Conservation (phyloP, 1,284 basidiomycete genomes). For the Ustilago trichophora region DNA sequence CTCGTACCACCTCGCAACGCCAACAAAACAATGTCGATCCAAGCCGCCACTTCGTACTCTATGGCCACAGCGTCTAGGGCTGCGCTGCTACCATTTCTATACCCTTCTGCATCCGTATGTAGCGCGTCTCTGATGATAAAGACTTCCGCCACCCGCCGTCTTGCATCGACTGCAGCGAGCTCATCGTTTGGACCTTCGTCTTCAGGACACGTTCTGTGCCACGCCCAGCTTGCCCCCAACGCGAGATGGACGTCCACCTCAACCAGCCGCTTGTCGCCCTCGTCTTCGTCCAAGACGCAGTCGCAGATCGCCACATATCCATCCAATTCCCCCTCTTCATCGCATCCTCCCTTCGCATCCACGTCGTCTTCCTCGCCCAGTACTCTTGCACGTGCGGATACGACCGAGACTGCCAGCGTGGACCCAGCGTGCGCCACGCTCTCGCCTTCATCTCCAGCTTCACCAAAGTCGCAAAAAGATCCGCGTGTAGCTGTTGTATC, state of each 20-base stretch:
- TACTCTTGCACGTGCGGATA: not conserved
- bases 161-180: not conserved
- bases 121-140: conserved; percentile 1
- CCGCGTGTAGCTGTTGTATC: conserved; percentile 21
- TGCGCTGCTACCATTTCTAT: conserved; percentile 33
- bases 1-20: too few relatives aligned
- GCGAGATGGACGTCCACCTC: conserved; percentile 19
- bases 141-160: not conserved
- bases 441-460: conserved; percentile 49
- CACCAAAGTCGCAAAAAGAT: conserved; percentile 47
- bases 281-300: conserved; percentile 17
- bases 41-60: conserved; percentile 3
- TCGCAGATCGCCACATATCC: not conserved
- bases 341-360: conserved; percentile 6
- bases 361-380: not conserved
- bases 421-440: conserved; percentile 51
- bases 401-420: conserved; percentile 20
- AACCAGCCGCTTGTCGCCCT: not conserved
- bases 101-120: conserved; percentile 19
- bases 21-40: conserved; percentile 30
- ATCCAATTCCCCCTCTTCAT: conserved; percentile 3
- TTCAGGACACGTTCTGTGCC: not conserved
- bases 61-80: conserved; percentile 12
- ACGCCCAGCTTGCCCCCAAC: not conserved
- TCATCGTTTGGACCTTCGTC: conserved; percentile 9